Evolutionary conservation across 192 early-diverging fungal genomes (phyloP).

Genomic region (Umbelopsis sp.): DNA sequence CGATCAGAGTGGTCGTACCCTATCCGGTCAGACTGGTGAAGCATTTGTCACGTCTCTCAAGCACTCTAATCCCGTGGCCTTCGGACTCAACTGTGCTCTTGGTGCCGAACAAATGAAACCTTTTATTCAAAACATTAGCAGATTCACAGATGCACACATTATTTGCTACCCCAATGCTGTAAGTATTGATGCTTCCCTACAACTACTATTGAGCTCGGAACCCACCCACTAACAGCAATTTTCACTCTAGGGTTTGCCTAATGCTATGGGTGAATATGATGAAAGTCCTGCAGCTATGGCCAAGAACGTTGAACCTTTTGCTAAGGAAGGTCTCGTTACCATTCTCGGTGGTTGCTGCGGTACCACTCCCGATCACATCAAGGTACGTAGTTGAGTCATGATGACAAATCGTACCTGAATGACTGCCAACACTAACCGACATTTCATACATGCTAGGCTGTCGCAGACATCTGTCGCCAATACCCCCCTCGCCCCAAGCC

Average conservation of each 20-base stretch:
- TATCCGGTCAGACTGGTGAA: slow-evolving; percentile 97
- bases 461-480: slow-evolving; percentile 74
- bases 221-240: neutral
- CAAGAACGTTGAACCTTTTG: slow-evolving; percentile 81
- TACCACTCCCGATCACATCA: slow-evolving; percentile 93
- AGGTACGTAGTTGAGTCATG: slow-evolving; percentile 48
- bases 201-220: neutral
- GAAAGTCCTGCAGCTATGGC: slow-evolving; percentile 88
- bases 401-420: neutral
- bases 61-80: slow-evolving; percentile 81
- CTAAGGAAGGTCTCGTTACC: slow-evolving; percentile 89
- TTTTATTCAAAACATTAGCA: slow-evolving; percentile 89
- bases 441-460: slow-evolving; percentile 44
- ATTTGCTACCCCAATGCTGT: slow-evolving; percentile 97
- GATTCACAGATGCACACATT: slow-evolving; percentile 75
- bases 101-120: slow-evolving; percentile 95
- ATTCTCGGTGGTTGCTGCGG: slow-evolving; percentile 98
- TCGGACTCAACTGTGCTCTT: slow-evolving; percentile 89
- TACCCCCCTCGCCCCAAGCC: slow-evolving; percentile 77
- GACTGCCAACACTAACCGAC: slow-evolving; percentile 19
- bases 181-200: slow-evolving; percentile 20
- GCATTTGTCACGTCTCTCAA: slow-evolving; percentile 87
- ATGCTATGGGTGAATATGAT: slow-evolving; percentile 97
- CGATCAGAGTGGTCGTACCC: slow-evolving; percentile 93
- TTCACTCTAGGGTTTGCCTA: slow-evolving; percentile 76